Evolutionary conservation across 2,329 filamentous ascomycete species (phyloP).

Genomic region (Penicillium sp.): DNA sequence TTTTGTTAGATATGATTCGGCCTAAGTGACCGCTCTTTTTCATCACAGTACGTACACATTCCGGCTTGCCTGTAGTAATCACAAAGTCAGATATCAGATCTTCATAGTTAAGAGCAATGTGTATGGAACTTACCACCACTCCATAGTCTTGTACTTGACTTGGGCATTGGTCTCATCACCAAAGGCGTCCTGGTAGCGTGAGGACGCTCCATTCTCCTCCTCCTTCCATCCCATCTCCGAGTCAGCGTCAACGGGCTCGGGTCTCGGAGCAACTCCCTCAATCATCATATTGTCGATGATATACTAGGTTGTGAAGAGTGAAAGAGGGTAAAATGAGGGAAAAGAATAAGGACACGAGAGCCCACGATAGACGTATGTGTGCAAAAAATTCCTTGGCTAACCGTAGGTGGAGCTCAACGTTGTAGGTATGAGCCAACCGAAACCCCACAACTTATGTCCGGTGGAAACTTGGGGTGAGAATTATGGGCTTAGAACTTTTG

Average conservation of each 20-base stretch:
- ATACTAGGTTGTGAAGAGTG: not conserved
- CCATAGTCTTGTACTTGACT: constrained; percentile 24
- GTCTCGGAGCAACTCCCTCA: constrained; percentile 12
- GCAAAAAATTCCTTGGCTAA: constrained; percentile 13
- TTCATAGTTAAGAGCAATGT: not conserved
- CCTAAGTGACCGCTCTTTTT: not conserved
- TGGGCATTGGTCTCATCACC: constrained; percentile 19
- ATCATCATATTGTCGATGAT: constrained; percentile 14
- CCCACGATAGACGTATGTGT: constrained; percentile 8
- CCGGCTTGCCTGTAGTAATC: constrained; percentile 16
- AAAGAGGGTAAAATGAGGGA: not conserved
- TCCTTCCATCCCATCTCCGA: constrained; percentile 18
- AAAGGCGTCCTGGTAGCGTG: constrained; percentile 17
- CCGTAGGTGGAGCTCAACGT: constrained; percentile 16
- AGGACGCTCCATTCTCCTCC: constrained; percentile 2
- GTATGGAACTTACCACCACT: constrained; percentile 20
- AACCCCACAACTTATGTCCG: constrained; percentile 11
- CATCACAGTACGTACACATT: constrained; percentile 17
- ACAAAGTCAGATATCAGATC: not conserved
- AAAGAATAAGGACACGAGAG: not conserved
- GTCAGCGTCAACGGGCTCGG: constrained; percentile 10
- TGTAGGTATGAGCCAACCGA: constrained; percentile 13
- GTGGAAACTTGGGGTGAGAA: constrained; percentile 9
- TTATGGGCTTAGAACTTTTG: constrained; percentile 16
- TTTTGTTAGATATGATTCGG: constrained; percentile 1